Evolutionary conservation across 2,329 filamentous ascomycete species (phyloP).

Genomic region (Neoarthrinium moseri): DNA sequence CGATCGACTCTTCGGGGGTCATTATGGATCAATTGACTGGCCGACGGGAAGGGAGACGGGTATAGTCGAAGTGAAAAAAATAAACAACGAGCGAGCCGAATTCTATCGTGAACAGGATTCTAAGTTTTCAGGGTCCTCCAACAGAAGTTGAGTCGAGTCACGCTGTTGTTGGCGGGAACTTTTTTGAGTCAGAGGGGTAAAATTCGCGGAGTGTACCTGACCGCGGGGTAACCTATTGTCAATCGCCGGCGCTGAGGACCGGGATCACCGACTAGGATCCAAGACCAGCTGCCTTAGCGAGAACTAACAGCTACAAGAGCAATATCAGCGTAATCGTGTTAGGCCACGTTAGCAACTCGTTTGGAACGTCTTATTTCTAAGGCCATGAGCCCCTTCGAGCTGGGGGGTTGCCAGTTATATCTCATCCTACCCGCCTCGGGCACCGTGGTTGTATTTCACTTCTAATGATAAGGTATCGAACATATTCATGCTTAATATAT

Average conservation of each 20-base stretch:
- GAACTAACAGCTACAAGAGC: not conserved
- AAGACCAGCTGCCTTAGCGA: too few relatives aligned
- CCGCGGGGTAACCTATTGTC: too few relatives aligned
- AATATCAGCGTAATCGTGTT: not conserved
- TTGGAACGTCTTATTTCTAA: too few relatives aligned
- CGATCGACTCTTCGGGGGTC: constrained; percentile 34
- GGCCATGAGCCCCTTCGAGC: too few relatives aligned
- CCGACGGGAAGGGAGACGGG: constrained; percentile 6
- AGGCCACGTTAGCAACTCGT: not conserved
- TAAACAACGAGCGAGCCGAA: not conserved
- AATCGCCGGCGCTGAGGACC: not conserved
- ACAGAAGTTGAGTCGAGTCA: not conserved
- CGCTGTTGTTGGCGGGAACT: not conserved
- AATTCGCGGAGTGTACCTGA: constrained; percentile 3
- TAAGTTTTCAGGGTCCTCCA: constrained; percentile 1
- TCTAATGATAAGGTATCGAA: too few relatives aligned
- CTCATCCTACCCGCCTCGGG: too few relatives aligned
- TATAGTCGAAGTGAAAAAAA: constrained; percentile 5
- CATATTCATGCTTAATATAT: too few relatives aligned
- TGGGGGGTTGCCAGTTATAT: too few relatives aligned
- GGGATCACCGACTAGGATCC: too few relatives aligned
- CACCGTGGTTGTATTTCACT: too few relatives aligned
- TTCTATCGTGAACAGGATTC: not conserved
- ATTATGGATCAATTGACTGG: constrained; percentile 1
- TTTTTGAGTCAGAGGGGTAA: constrained; percentile 11